Evolutionary conservation across 2,329 filamentous ascomycete genomes (phyloP), one percentile per base, ranked within the genome.

Genomic region (Fusarium praegraminearum): DNA sequence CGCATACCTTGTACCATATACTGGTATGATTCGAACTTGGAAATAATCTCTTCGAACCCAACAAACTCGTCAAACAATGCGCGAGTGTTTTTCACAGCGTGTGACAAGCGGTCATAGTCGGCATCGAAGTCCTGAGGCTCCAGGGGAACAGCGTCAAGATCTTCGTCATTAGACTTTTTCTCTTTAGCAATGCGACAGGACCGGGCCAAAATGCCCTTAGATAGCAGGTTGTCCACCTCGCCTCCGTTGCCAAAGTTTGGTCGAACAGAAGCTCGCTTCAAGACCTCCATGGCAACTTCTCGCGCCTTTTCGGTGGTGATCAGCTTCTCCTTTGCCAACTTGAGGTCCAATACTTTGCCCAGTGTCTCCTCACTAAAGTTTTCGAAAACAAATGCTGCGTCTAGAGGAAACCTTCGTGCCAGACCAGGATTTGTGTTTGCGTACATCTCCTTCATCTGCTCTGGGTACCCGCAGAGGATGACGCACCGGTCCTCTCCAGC

Each of bases 241-340:
- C 91, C 91, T 5, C 87, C 92, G 70, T 94, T 94, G 3, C 90
- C 91, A 79, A 94, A 94, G 73, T 93, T 87, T 1, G 88, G 86
- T 2, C 87, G 83, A 68, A 91, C 90, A 3, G 90, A 86, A 2
- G 86, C 85, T 7, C 89, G 83, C 20, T 80, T 80, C 2, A 94
- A 80, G 13, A 90, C 81, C 9, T 90, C 87, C 71, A 89, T 80
- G 0, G 86, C 89, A 0, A 87, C 85, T 1, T 78, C 77, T 43
- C 84, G 85, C 0, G 84, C 90, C 41, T 84, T 77, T 2, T 82
- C 79, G 0, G 87, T 90, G 0, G 86, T 84, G 3, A 76, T 76
- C 50, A 90, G 86, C 0, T 81, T 88, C 38, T 88, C 82, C 5
- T 85, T 73, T 30, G 85, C 85, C 15, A 93, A 76, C 73, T 93